phyloP scores from a whole-genome alignment of 2,329 filamentous ascomycete genomes.

The Cryphonectria radicalis region DNA sequence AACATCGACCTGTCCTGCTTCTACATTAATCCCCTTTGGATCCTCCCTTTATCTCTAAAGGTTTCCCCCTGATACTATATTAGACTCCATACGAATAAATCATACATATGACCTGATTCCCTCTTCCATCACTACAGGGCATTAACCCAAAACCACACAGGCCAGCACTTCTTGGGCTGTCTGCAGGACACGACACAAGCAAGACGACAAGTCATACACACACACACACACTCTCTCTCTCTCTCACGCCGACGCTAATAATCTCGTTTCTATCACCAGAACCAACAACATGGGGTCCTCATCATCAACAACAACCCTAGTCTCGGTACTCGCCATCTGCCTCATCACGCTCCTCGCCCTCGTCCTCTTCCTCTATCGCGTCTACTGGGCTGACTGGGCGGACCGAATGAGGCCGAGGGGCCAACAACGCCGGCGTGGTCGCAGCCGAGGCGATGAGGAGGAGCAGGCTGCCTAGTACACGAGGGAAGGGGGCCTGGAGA shows the following conservation, averaged over 20 bases:
- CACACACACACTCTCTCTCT: too few species aligned
- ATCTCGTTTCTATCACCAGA: too few species aligned
- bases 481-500: not conserved
- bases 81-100: not conserved
- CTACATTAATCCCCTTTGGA: not conserved
- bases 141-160: not conserved
- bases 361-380: conserved; percentile 7
- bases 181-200: too few species aligned
- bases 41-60: not conserved
- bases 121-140: not conserved
- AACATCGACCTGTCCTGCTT: not conserved
- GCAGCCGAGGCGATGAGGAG: conserved; percentile 4
- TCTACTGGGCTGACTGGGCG: conserved; percentile 12
- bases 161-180: too few species aligned
- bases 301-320: conserved; percentile 2
- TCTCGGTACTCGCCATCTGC: conserved; percentile 1
- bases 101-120: not conserved
- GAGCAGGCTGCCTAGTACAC: not conserved
- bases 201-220: too few species aligned
- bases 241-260: too few species aligned
- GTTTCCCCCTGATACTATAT: not conserved
- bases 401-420: not conserved
- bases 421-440: not conserved
- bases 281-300: not conserved
- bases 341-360: conserved; percentile 7